Base-by-base conservation (phyloP, 148 eudicot genomes). In the Rhododendron kiyosumense region DNA sequence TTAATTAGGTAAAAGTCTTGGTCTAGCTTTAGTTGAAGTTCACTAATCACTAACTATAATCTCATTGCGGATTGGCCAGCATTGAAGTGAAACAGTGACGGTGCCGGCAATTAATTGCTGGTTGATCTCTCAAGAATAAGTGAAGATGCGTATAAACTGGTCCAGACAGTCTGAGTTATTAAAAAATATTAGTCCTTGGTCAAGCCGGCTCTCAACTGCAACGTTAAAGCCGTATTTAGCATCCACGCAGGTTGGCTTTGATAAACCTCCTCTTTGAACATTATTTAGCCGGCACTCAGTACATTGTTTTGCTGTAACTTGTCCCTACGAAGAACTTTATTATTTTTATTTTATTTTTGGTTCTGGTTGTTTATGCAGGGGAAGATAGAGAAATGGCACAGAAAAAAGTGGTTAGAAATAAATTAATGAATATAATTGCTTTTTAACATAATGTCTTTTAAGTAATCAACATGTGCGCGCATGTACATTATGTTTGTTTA, bases 201-300 rank as follows among this genome's bases (percentile, higher is more conserved):
- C 26, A 51, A 82, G 75, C 84, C 5, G 32, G 84, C 77, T 84
- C 17, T 78, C 84, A 86, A 78, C 49, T 73, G 69, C 75, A 83
- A 69, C 18, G 28, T 32, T 38, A 83, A 78, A 52, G 78, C 79
- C 79, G 49, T 87, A 77, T 87, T 83, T 77, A 76, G 51, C 67
- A 54, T 26, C 38, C 20, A 52, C 45, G 24, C 26, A 34, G 11
- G 11, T 81, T 30, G 43, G 69, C 46, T 81, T 26, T 57, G 43
- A 17, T 81, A 32, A 81, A 52, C 52, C 61, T 34, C 61, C 52
- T 17, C 26, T 36, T 22, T 45, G 30, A 22, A 18, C 13, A 32
- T 67, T 67, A 67, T 67, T 67, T 67, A 26, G 73, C 73, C 32
- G 73, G 73, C 73, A 38, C 10, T 57, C 24, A 57, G 73, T 59